These are phyloP conservation scores for Mucor piriformis DNA, from an alignment of 371 early-diverging fungal species.

Conservation along the genomic window DNA sequence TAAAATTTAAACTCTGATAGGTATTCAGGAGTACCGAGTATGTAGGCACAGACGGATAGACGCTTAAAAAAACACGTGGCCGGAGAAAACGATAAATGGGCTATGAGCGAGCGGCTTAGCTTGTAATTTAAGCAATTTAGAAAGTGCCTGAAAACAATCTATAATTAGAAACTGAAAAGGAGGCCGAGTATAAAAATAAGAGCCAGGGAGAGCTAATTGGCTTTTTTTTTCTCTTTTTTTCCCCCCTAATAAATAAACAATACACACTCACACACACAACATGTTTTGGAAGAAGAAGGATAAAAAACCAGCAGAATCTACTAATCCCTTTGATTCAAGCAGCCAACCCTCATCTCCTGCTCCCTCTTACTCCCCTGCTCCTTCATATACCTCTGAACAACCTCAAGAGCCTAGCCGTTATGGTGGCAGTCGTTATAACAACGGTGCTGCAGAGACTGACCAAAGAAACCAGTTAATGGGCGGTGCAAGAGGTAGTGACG, in stretches of 20 bases:
- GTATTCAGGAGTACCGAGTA: too few relatives aligned
- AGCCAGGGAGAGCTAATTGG: neutral
- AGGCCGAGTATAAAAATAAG: neutral
- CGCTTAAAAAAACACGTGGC: too few relatives aligned
- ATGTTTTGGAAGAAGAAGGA: constrained; percentile 40
- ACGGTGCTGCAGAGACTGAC: constrained; percentile 11
- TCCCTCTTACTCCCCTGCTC: constrained; percentile 25
- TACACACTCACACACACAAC: neutral
- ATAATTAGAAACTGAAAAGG: neutral
- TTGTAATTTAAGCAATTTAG: too few relatives aligned
- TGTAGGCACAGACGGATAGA: too few relatives aligned
- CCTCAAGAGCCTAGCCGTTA: constrained; percentile 5
- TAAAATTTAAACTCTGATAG: too few relatives aligned
- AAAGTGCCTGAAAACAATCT: neutral
- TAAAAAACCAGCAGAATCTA: constrained; percentile 25
- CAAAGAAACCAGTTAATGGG: constrained; percentile 23
- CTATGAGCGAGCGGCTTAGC: too few relatives aligned
- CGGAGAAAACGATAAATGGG: too few relatives aligned
- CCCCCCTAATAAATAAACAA: neutral
- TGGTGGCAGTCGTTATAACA: neutral
- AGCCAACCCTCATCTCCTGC: constrained; percentile 27
- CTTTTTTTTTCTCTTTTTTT: constrained; percentile 1
- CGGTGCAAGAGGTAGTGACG: constrained; percentile 3
- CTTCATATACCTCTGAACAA: constrained; percentile 19
- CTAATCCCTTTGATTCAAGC: constrained; percentile 27